Evolutionary conservation across 345 rosid species (phyloP), one percentile per base, ranked within the genome.

Genomic region (Lenwebbia sp.): DNA sequence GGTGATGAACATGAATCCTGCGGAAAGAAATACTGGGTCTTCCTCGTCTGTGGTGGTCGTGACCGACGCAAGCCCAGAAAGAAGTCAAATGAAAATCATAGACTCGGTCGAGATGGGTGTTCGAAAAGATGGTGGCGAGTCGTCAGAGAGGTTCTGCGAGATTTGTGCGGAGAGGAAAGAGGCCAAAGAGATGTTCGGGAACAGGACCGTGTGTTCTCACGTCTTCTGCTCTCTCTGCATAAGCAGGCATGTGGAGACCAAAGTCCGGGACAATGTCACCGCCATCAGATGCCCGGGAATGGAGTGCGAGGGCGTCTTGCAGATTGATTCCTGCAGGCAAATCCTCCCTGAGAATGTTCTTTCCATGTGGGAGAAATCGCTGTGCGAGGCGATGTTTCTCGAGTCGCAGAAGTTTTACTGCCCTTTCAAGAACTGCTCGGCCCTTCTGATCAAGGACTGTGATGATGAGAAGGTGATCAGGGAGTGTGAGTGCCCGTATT

Each of bases 341-440:
- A 55, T 93, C 56, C 90, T 96, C 40, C 90, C 96, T 0, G 86
- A 84, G 52, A 86, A 21, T 7, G 93, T 94, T 70, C 56, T 92
- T 85, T 93, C 89, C 76, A 86, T 86, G 5, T 96, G 98, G 99
- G 95, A 90, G 87, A 88, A 91, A 14, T 86, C 88, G 3, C 85
- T 91, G 47, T 90, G 95, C 58, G 90, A 88, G 87, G 92, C 90
- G 41, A 14, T 91, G 88, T 88, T 96, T 41, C 41, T 83, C 9
- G 83, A 82, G 2, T 83, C 84, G n/a, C 88, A 88, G 75, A 93
- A 87, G 44, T 85, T 87, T 87, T 95, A 94, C 54, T 96, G 99
- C 83, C 99, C 98, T 21, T 95, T 89, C 86, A 94, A 88, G 91
- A 94, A 95, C 83, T 95, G 98, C 78, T 92, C 94, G 2, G 94